Conservation (phyloP, 192 early-diverging fungal species). For the Coemansia sp. region DNA sequence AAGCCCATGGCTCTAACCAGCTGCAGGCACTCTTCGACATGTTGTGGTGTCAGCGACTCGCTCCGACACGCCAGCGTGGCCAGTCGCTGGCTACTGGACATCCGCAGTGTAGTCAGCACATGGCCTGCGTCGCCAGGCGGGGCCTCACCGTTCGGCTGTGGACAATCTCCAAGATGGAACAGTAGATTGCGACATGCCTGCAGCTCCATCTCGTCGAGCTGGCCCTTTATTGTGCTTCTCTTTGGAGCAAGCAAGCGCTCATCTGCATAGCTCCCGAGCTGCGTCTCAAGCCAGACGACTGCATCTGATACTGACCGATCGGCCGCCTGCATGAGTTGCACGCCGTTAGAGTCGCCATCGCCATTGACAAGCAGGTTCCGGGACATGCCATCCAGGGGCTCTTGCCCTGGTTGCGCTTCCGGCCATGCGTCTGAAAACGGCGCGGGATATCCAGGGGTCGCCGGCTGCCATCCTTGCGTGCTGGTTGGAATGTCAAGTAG, state of each 20-base stretch:
- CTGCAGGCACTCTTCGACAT: conserved; percentile 51
- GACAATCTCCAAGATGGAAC: conserved; percentile 13
- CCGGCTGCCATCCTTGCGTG: neutral
- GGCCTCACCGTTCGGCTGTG: neutral
- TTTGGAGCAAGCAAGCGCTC: neutral
- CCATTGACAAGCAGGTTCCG: neutral
- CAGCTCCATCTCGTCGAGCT: conserved; percentile 29
- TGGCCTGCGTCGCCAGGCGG: neutral
- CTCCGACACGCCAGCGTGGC: conserved; percentile 54
- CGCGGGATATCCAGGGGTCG: conserved; percentile 1
- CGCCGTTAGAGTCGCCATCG: neutral
- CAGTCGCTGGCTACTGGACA: conserved; percentile 23
- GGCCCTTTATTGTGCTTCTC: conserved; percentile 15
- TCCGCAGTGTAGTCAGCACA: conserved; percentile 12
- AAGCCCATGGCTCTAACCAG: conserved; percentile 58
- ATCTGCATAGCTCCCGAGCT: neutral
- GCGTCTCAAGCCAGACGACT: conserved; percentile 1
- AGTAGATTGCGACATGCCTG: conserved; percentile 17
- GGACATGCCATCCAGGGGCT: neutral
- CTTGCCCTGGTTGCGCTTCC: neutral
- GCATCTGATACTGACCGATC: neutral
- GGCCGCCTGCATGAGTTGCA: neutral
- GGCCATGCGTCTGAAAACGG: neutral
- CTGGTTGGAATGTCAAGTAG: neutral
- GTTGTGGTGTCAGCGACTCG: conserved; percentile 51